Percentiles rank a stretch among this genome's conserved stretches.
Evolutionary conservation across 169 alveolate species (phyloP).

Genomic region (Perkinsus olseni): DNA sequence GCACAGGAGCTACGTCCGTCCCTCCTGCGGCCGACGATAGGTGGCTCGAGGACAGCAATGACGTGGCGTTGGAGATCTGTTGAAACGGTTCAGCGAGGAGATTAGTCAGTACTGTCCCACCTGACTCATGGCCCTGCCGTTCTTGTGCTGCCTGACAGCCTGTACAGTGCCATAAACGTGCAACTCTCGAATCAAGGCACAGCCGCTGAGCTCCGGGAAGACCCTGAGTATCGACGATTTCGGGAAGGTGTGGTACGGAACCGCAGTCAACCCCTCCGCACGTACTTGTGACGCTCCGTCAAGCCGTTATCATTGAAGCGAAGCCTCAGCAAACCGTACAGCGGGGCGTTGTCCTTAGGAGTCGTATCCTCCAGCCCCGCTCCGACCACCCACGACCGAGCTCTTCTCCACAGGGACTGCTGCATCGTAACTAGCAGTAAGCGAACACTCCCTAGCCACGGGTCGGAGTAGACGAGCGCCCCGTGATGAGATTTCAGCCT

Average conservation of each 20-base stretch:
- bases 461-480: too few relatives aligned
- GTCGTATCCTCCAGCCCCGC: not conserved
- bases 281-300: slow-evolving; percentile 30
- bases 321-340: slow-evolving; percentile 76
- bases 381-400: not conserved
- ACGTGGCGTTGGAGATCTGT: not conserved
- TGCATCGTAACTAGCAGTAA: not conserved
- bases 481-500: not conserved
- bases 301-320: slow-evolving; percentile 51
- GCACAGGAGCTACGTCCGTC: not conserved
- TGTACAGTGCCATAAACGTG: slow-evolving; percentile 80
- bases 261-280: slow-evolving; percentile 44
- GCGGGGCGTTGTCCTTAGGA: slow-evolving; percentile 36
- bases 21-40: not conserved
- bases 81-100: not conserved
- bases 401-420: not conserved
- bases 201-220: slow-evolving; percentile 32
- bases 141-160: slow-evolving; percentile 26
- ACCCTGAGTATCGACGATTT: slow-evolving; percentile 6
- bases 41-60: not conserved
- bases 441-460: slow-evolving; percentile 4
- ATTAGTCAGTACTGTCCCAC: not conserved
- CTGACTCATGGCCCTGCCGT: slow-evolving; percentile 28
- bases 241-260: not conserved
- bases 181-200: slow-evolving; percentile 79